Evolutionary conservation across 75 land plant genomes (phyloP).

Genomic region (Cupressus sempervirens): DNA sequence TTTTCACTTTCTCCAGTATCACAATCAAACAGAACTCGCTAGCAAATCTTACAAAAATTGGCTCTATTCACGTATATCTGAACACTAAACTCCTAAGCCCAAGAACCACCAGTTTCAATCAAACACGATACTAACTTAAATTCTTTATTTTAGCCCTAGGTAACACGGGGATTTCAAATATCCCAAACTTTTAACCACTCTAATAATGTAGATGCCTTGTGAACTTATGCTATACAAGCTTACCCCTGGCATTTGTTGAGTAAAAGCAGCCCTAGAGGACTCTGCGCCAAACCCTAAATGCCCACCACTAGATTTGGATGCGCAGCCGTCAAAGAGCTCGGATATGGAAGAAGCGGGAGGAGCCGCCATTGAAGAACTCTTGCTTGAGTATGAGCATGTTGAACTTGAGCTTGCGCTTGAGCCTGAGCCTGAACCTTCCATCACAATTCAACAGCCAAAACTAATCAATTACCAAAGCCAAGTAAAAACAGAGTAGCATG

Average conservation of each 20-base stretch:
- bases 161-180: no score
- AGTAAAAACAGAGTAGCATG: background rate
- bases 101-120: no score
- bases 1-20: no score
- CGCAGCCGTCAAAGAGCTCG: background rate
- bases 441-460: background rate
- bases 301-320: background rate
- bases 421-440: slow-evolving; percentile 12
- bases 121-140: background rate
- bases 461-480: background rate
- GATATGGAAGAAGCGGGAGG: background rate
- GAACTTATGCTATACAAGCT: background rate
- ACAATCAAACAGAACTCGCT: no score
- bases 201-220: background rate
- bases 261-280: background rate
- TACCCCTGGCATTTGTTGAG: background rate
- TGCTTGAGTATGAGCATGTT: background rate
- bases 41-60: no score
- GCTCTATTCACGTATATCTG: no score
- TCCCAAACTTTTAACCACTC: background rate
- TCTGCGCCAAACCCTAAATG: background rate
- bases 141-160: background rate
- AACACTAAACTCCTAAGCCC: no score
- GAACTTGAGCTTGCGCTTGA: background rate
- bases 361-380: background rate